These are phyloP conservation scores for Physcomitrellopsis africana DNA, from an alignment of 225 moss, liverwort and hornwort species.

Conservation along the genomic window DNA sequence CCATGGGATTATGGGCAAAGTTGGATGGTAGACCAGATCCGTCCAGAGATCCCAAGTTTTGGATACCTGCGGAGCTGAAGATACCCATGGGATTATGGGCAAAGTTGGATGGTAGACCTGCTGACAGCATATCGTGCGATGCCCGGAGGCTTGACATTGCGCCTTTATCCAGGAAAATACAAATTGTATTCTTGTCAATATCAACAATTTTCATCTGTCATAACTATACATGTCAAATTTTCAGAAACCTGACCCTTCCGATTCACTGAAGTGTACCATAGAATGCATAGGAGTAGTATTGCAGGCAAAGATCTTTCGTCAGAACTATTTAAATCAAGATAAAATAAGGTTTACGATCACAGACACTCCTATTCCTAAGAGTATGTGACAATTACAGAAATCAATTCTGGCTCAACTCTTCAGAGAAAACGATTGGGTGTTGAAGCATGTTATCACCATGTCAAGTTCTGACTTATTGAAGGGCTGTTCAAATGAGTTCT, in stretches of 20 bases:
- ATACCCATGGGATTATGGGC: conserved; percentile 89
- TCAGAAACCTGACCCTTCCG: too few species aligned
- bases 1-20: conserved; percentile 89
- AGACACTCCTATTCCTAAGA: too few species aligned
- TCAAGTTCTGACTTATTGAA: not conserved
- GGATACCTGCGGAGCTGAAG: conserved; percentile 82
- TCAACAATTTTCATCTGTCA: conserved; percentile 20
- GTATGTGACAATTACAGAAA: too few species aligned
- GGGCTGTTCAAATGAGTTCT: not conserved
- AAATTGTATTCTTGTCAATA: conserved; percentile 32
- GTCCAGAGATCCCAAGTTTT: conserved; percentile 77
- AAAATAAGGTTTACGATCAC: too few species aligned
- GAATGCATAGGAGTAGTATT: too few species aligned
- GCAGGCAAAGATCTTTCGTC: too few species aligned
- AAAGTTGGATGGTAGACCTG: conserved; percentile 95
- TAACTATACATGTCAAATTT: not conserved
- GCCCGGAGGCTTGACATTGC: conserved; percentile 83
- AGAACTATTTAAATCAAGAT: too few species aligned
- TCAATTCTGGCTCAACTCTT: too few species aligned
- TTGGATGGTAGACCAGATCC: conserved; percentile 91
- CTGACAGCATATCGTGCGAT: conserved; percentile 82
- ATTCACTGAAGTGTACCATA: too few species aligned
- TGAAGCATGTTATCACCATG: too few species aligned
- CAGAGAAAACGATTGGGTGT: too few species aligned
- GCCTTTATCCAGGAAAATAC: conserved; percentile 38